phyloP scores from a whole-genome alignment of 441 rosid genomes.

The Eutrema salsugineum region DNA sequence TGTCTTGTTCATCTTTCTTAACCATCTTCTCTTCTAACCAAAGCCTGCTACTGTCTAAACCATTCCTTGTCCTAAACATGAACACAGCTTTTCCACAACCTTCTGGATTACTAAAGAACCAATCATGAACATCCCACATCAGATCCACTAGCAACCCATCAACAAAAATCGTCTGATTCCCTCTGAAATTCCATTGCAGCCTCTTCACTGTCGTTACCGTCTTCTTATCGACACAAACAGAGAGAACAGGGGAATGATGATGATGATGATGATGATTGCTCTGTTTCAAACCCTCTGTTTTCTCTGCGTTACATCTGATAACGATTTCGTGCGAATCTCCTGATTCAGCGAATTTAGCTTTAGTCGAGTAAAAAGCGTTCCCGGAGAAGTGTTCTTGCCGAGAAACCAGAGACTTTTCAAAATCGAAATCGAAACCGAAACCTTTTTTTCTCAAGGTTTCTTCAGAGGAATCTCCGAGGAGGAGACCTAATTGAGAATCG shows the following conservation, averaged over 20 bases:
- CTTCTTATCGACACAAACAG: slow-evolving; percentile 72
- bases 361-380: slow-evolving; percentile 57
- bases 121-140: slow-evolving; percentile 95
- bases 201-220: slow-evolving; percentile 70
- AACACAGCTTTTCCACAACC: slow-evolving; percentile 71
- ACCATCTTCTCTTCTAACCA: slow-evolving; percentile 73
- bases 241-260: slow-evolving; percentile 48
- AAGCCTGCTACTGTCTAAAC: slow-evolving; percentile 64
- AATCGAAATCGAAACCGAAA: slow-evolving; percentile 3
- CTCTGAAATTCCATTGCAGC: slow-evolving; percentile 86
- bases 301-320: slow-evolving; percentile 57
- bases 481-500: slow-evolving; percentile 58
- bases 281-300: slow-evolving; percentile 51
- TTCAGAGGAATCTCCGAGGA: slow-evolving; percentile 57
- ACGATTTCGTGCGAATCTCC: slow-evolving; percentile 60
- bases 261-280: slow-evolving; percentile 17
- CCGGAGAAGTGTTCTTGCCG: slow-evolving; percentile 79
- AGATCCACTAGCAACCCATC: slow-evolving; percentile 78
- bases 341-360: slow-evolving; percentile 56
- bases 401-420: slow-evolving; percentile 45
- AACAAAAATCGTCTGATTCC: slow-evolving; percentile 77
- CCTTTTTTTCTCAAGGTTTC: slow-evolving; percentile 40
- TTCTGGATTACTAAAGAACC: slow-evolving; percentile 55
- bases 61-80: slow-evolving; percentile 88
- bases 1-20: slow-evolving; percentile 62